These are phyloP conservation scores for Pseudovirgaria hyperparasitica DNA, from an alignment of 2,329 filamentous ascomycete genomes.

Conservation along the genomic window DNA sequence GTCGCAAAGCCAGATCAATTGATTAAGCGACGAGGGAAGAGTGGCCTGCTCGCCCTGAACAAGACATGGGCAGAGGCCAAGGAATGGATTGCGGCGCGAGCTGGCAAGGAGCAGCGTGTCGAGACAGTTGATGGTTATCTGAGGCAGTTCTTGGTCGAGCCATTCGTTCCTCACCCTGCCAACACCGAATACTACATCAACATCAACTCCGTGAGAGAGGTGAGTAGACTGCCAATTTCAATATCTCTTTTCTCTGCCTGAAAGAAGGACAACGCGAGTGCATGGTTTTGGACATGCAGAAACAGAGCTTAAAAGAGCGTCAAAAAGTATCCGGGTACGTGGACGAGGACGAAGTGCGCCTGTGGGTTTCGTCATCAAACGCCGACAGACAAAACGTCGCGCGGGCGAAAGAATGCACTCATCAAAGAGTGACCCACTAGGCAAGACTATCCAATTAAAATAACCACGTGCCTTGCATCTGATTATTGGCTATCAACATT, in stretches of 20 bases:
- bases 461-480: no score
- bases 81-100: slow-evolving; percentile 85
- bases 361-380: no score
- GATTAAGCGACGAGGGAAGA: slow-evolving; percentile 99
- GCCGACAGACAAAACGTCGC: no score
- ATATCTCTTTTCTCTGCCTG: slow-evolving; percentile 10
- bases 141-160: slow-evolving; percentile 94
- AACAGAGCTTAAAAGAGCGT: not conserved
- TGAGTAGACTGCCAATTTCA: slow-evolving; percentile 42
- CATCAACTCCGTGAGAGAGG: slow-evolving; percentile 99
- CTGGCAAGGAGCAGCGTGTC: slow-evolving; percentile 84
- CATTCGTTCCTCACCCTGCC: slow-evolving; percentile 89
- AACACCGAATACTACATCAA: slow-evolving; percentile 99
- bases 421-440: no score
- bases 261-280: not conserved
- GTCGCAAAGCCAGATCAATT: slow-evolving; percentile 99
- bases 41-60: slow-evolving; percentile 88
- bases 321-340: not conserved
- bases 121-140: slow-evolving; percentile 82
- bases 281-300: no score
- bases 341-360: no score
- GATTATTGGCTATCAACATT: no score
- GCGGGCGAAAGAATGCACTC: no score
- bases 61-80: slow-evolving; percentile 92
- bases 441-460: no score